Evolutionary conservation across 371 early-diverging fungal genomes (phyloP), one percentile per base, ranked within the genome.

Genomic region (Mucor sp.): DNA sequence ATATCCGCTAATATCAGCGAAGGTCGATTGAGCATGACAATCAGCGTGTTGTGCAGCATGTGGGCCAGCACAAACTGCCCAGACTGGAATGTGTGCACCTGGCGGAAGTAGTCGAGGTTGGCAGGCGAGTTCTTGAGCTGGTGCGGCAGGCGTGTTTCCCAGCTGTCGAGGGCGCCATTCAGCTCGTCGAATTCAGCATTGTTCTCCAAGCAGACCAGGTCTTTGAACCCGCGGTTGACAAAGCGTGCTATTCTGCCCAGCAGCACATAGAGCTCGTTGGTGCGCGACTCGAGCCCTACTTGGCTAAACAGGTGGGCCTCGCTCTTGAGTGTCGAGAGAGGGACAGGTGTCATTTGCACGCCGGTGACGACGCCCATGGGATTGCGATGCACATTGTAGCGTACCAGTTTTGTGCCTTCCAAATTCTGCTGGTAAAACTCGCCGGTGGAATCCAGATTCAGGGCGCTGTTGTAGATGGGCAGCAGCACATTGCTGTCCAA

Each of bases 401-500:
- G 33, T 2, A 70, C 8, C 15, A 60, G 33, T 9, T 30, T 32
- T 0, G 30, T 17, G 23, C 61, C 39, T 9, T 61, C 61, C 12
- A 65, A 19, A 3, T 60, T 60, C 7, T 28, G 37, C 47, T 69
- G 69, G 65, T 65, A 69, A 25, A 65, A 64, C 23, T 60, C 37
- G 5, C 44, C 25, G 0, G n/a, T 33, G 2, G 11, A 44, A 3
- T 48, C 53, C 1, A 41, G 14, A 11, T 67, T 58, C 17, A 58
- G 15, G n/a, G 60, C 3, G 32, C 71, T 66, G 41, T 87, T 82
- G 58, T 86, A 86, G 19, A 81, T 74, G 4, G 90, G 86, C 15
- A 87, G 60, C 2, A 85, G 63, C 12, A 85, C 78, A 35, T 86
- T 81, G 35, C 84, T 83, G 59, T 89, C 90, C 23, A 78, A 76